Base-by-base conservation (phyloP, 139 green algal genomes). In the Coccomyxa sp. region DNA sequence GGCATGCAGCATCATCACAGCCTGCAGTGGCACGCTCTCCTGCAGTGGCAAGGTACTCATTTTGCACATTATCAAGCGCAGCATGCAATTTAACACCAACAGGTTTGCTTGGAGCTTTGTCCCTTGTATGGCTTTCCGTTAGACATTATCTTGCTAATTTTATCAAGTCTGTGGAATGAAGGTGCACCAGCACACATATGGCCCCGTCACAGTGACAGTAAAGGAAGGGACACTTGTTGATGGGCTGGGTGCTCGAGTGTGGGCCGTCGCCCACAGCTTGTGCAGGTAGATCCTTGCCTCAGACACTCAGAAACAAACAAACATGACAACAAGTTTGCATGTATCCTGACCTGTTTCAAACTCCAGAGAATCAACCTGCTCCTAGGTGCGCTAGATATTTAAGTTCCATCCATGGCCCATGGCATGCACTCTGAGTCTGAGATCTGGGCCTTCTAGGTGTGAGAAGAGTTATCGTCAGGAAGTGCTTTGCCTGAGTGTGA, bases 221-320 rank as follows among this genome's bases (percentile, higher is more conserved):
- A 86, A 86, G 28, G 90, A 97, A 86, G 93, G 92, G 0, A 83
- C 90, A 9, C 88, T 97, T 17, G 91, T 90, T 0, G 93, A 97
- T 83, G 93, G 93, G 4, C 85, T 96, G 57, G 93, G 93, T 9
- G 92, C 93, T 12, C 90, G 91, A 27, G 88, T 97, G n/a, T 95
- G 93, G 93, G 85, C 84, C 25, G 87, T 94, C 27, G 88, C 90
- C 11, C 88, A 94, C 83, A 85, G 84, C 0, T 82, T 93, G 28
- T 90, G 87, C 77, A 90, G 83, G 89, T 92, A 38, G 67, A 59
- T 76, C 18, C 10, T 71, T 25, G 21, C 18, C 63, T 28, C 18
- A 21, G 63, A 21, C 21, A 71, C 18, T 21, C 18, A 71, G 21
- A 28, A 71, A 21, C 4, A 71, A 28, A 71, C 18, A 25, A 71